A percentile compares a stretch with the other conserved stretches of the same genome.
phyloP scores from a whole-genome alignment of 768 basidiomycete species.

The Lactarius vividus region DNA sequence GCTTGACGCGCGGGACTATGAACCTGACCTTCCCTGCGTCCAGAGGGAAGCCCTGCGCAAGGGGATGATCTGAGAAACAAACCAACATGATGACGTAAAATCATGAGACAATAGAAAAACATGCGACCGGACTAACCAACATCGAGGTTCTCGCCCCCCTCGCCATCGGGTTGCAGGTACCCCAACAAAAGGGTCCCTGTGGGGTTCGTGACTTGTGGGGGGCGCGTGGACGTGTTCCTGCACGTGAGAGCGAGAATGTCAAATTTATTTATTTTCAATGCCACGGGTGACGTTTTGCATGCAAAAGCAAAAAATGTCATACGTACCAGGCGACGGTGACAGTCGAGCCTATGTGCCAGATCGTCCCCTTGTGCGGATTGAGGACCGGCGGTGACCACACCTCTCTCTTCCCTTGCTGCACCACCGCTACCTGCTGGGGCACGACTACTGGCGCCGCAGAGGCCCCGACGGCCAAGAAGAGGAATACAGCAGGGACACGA shows the following conservation, averaged over 20 bases:
- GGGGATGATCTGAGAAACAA: slow-evolving; percentile 46
- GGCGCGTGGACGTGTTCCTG: slow-evolving; percentile 46
- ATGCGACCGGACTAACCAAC: slow-evolving; percentile 37
- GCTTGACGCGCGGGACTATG: slow-evolving; percentile 49
- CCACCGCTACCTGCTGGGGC: background rate
- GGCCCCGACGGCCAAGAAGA: background rate
- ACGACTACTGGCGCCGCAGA: background rate
- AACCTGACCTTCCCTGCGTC: slow-evolving; percentile 47
- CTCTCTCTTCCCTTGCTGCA: slow-evolving; percentile 13
- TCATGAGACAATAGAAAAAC: slow-evolving; percentile 23
- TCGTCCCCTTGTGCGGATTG: slow-evolving; percentile 43
- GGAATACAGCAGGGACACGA: background rate
- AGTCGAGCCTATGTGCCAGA: slow-evolving; percentile 49
- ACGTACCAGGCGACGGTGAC: slow-evolving; percentile 55
- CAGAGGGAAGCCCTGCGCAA: slow-evolving; percentile 56
- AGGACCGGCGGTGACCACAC: slow-evolving; percentile 53
- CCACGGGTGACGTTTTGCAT: background rate
- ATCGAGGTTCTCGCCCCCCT: slow-evolving; percentile 51
- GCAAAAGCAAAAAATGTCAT: background rate
- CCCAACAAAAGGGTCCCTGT: slow-evolving; percentile 54
- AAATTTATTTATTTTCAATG: background rate
- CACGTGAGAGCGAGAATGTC: slow-evolving; percentile 6
- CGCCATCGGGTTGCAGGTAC: slow-evolving; percentile 39
- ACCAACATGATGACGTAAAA: background rate
- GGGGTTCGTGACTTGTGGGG: slow-evolving; percentile 39